Base-by-base conservation (phyloP, 1,139 yeast species). In the Candida sp. region DNA sequence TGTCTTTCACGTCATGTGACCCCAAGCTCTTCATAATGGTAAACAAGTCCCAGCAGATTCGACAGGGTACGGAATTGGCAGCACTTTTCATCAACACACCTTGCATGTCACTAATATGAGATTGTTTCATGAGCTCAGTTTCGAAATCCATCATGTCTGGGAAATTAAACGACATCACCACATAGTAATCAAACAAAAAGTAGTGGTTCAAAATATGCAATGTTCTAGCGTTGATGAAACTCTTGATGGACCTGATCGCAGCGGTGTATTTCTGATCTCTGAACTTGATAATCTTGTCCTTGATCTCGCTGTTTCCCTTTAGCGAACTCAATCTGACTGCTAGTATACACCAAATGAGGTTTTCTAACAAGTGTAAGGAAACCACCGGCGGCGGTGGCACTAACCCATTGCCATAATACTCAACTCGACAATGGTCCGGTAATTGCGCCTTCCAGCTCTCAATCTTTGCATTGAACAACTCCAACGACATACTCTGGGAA, bases 281-380 rank as follows among this genome's bases (percentile, higher is more conserved):
- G 11, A 61, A 42, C 23, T 46, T 51, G 7, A 62, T 50, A 11
- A 61, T 49, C 11, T 44, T 53, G 28, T 58, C 57, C 35, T 56
- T 56, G 11, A 52, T 42, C 6, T 50, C 46, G 25, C 49, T 49
- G 25, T 44, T 45, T 7, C 50, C 42, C 27, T 54, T 58, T 3
- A 63, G 42, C 26, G 57, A 53, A 44, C 61, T 56, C 30, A 63
- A 54, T 35, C 67, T 48, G 6, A 61, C 60, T 2, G 63, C 59
- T 37, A 63, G 49, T 3, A 59, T 54, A 50, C 66, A 63, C 67
- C 67, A 63, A 8, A 56, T 51, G 31, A 62, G 48, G 25, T 58
- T 54, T 28, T 51, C 49, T n/a, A 54, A 47, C 25, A 60, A 50
- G 47, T 61, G 62, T 22, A 61, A 41, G 39, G 54, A 56, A n/a